These are phyloP conservation scores for Begonia fuchsioides DNA, from an alignment of 306 rosid species.

Conservation along the genomic window DNA sequence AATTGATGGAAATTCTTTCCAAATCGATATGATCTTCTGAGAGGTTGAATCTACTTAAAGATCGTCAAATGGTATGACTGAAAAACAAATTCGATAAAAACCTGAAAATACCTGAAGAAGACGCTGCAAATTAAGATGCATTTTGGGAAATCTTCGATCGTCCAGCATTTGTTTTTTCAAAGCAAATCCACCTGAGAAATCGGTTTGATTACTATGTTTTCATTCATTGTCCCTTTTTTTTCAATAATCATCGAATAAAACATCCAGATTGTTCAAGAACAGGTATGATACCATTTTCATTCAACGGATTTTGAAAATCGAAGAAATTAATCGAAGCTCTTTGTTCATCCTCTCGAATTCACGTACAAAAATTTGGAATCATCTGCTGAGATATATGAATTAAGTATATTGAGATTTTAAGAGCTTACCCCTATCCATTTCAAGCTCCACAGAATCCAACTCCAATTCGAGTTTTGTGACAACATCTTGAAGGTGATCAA, in stretches of 20 bases:
- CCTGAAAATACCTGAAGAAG: slow-evolving; percentile 64
- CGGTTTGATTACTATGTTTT: background rate
- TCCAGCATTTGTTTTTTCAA: slow-evolving; percentile 94
- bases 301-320: too few relatives aligned
- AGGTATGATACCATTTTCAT: too few relatives aligned
- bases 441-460: slow-evolving; percentile 75
- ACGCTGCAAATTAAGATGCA: slow-evolving; percentile 88
- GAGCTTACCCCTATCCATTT: slow-evolving; percentile 64
- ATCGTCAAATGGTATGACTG: background rate
- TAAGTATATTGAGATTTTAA: background rate
- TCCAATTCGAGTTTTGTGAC: slow-evolving; percentile 90
- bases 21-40: background rate
- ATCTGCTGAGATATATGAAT: too few relatives aligned
- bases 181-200: slow-evolving; percentile 56
- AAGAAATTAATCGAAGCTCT: too few relatives aligned
- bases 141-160: slow-evolving; percentile 92
- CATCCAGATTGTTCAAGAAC: too few relatives aligned
- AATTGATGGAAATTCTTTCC: background rate
- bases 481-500: slow-evolving; percentile 92
- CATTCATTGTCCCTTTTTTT: background rate
- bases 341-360: too few relatives aligned
- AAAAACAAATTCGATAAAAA: slow-evolving; percentile 1
- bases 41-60: background rate
- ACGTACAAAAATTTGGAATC: too few relatives aligned
- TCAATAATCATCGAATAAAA: background rate